Conservation (phyloP, 495 filamentous ascomycete species). For the Hapsidospora chrysogenum region DNA sequence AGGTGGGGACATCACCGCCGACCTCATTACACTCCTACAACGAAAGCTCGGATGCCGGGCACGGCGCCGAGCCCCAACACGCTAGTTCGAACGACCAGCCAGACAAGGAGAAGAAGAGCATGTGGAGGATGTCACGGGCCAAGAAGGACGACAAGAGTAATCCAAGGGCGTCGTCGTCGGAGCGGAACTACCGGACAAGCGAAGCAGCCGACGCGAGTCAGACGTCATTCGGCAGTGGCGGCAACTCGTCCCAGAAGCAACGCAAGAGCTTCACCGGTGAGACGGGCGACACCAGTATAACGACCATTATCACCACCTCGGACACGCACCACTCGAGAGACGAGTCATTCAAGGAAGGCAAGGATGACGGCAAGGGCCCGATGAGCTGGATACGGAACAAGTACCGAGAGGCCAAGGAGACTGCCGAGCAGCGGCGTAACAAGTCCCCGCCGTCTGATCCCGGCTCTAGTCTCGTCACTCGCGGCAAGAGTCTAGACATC, state of each 20-base stretch:
- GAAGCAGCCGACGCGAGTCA: constrained; percentile 50
- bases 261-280: constrained; percentile 40
- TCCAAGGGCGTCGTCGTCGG: constrained; percentile 28
- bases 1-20: too few species aligned
- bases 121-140: constrained; percentile 61
- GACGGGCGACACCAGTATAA: constrained; percentile 20
- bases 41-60: too few species aligned
- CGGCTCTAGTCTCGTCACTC: constrained; percentile 10
- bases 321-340: too few species aligned
- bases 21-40: too few species aligned
- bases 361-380: constrained; percentile 48
- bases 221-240: constrained; percentile 52
- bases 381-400: constrained; percentile 76
- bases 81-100: too few species aligned
- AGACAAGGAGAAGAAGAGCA: constrained; percentile 40
- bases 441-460: constrained; percentile 27
- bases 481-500: constrained; percentile 26
- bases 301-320: too few species aligned
- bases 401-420: constrained; percentile 60
- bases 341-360: too few species aligned
- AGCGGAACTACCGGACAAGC: constrained; percentile 35
- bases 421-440: constrained; percentile 36
- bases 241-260: constrained; percentile 19
- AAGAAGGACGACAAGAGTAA: constrained; percentile 26
- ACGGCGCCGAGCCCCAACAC: too few species aligned